Conservation (phyloP, 2,329 filamentous ascomycete genomes). For the Aureobasidium pullulans region DNA sequence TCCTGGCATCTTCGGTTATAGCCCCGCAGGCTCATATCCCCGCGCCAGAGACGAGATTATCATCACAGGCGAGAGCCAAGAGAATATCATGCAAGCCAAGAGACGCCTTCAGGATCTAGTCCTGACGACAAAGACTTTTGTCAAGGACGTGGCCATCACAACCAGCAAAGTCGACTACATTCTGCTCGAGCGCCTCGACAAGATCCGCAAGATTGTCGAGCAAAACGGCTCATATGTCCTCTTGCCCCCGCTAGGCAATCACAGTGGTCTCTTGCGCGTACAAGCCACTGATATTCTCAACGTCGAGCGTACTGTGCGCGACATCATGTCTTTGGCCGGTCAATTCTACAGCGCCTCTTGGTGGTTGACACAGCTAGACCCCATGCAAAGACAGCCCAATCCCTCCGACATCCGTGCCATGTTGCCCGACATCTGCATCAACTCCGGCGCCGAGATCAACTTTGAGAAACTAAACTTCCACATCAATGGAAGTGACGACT, state of each 20-base stretch:
- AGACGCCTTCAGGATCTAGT: slow-evolving; percentile 84
- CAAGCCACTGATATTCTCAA: slow-evolving; percentile 91
- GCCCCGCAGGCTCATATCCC: slow-evolving; percentile 64
- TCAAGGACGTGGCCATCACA: slow-evolving; percentile 88
- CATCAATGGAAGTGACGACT: slow-evolving; percentile 91
- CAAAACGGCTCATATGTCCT: slow-evolving; percentile 92
- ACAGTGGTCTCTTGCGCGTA: slow-evolving; percentile 76
- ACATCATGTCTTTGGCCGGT: slow-evolving; percentile 90
- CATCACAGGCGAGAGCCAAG: slow-evolving; percentile 82
- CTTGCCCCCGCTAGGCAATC: slow-evolving; percentile 79
- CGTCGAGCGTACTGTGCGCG: slow-evolving; percentile 87
- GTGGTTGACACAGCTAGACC: slow-evolving; percentile 79
- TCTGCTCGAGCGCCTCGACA: slow-evolving; percentile 81
- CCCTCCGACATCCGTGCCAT: slow-evolving; percentile 74
- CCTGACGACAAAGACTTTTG: slow-evolving; percentile 62
- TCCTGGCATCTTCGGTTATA: slow-evolving; percentile 84
- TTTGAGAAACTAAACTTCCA: slow-evolving; percentile 93
- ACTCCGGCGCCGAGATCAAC: slow-evolving; percentile 87
- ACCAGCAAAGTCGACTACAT: slow-evolving; percentile 93
- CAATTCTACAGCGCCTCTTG: slow-evolving; percentile 97
- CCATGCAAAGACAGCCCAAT: slow-evolving; percentile 53
- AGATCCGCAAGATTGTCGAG: slow-evolving; percentile 96
- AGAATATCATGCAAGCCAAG: slow-evolving; percentile 82
- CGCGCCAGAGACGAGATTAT: slow-evolving; percentile 86
- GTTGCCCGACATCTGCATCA: slow-evolving; percentile 91